Base-by-base conservation (phyloP, 352 stramenopile genomes). In the Phytopythium ostracodes region DNA sequence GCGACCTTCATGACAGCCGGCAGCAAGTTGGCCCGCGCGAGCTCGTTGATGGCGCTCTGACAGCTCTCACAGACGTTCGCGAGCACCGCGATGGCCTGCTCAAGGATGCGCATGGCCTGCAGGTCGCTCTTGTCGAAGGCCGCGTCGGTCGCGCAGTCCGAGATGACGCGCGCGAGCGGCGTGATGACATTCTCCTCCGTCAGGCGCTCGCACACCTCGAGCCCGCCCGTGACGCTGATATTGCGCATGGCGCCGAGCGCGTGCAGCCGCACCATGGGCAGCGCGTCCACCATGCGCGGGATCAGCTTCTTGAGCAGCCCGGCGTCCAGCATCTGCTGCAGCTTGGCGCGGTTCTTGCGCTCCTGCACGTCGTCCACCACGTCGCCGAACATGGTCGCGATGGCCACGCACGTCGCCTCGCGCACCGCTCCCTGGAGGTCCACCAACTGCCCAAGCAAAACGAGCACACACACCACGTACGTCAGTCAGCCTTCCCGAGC, bases 311-410 rank as follows among this genome's bases (percentile, higher is more conserved):
- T 75, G 2, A 94, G 66, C n/a, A 96, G 69, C 0, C 87, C 87
- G 29, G 72, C 74, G 56, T 90, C 77, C 27, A 94, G 77, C 81
- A 96, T 87, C 29, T 83, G 76, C 66, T 85, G 73, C 49, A 96
- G 64, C 59, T 92, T 89, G 65, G 77, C 76, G 29, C 71, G 72
- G 47, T 76, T 90, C 40, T 69, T 63, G 22, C 50, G 59, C 65
- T 92, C 84, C 25, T 76, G 65, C n/a, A 84, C 76, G 14, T 86
- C 79, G 55, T 73, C 80, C 57, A 72, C 68, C n/a, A 73, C 50
- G 60, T 92, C 81, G 18, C 85, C 85, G 57, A 90, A 96, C 79
- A 93, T 92, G 52, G 79, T 83, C 53, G 87, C 87, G 53, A 96
- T 68, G 36, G 83, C 72, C n/a, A 96, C 81, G 61, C 87, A 96